Percentiles rank a stretch among this genome's conserved stretches.
These are phyloP conservation scores for Ambrosiella xylebori DNA, from an alignment of 2,329 filamentous ascomycete species.

Conservation along the genomic window DNA sequence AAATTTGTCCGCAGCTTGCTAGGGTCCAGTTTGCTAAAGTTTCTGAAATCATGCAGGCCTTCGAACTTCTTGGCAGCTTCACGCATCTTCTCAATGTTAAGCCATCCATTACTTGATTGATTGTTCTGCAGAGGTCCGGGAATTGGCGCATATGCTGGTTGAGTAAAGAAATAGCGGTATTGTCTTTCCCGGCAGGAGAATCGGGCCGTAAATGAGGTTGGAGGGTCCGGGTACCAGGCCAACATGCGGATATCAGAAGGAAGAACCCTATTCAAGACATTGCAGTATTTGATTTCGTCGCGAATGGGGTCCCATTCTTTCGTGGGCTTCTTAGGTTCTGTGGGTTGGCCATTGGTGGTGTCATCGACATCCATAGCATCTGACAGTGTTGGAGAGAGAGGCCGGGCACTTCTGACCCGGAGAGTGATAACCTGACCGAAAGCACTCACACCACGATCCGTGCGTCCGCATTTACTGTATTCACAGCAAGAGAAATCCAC, in stretches of 20 bases:
- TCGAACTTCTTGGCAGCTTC: slow-evolving; percentile 63
- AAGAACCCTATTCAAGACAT: slow-evolving; percentile 70
- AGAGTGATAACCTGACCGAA: slow-evolving; percentile 91
- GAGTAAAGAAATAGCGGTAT: slow-evolving; percentile 96
- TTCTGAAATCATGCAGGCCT: slow-evolving; percentile 84
- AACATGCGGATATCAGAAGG: slow-evolving; percentile 79
- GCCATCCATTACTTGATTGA: slow-evolving; percentile 39
- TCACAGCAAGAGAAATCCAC: slow-evolving; percentile 72
- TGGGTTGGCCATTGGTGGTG: neutral
- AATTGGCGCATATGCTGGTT: slow-evolving; percentile 63
- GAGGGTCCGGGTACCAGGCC: slow-evolving; percentile 79
- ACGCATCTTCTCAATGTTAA: slow-evolving; percentile 78
- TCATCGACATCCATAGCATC: slow-evolving; percentile 9
- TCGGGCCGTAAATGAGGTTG: slow-evolving; percentile 67
- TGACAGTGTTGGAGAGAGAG: slow-evolving; percentile 24
- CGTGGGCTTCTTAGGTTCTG: slow-evolving; percentile 14
- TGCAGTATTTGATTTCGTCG: slow-evolving; percentile 73
- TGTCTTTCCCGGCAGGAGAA: slow-evolving; percentile 83
- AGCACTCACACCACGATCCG: slow-evolving; percentile 82
- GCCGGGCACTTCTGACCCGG: slow-evolving; percentile 62
- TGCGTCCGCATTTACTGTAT: slow-evolving; percentile 90
- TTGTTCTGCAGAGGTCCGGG: slow-evolving; percentile 17
- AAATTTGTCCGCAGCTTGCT: slow-evolving; percentile 82
- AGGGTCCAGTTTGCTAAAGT: slow-evolving; percentile 87
- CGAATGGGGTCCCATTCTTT: slow-evolving; percentile 45